Evolutionary conservation across 495 filamentous ascomycete genomes (phyloP), one percentile per base, ranked within the genome.

Genomic region (Amorphotheca resinae): DNA sequence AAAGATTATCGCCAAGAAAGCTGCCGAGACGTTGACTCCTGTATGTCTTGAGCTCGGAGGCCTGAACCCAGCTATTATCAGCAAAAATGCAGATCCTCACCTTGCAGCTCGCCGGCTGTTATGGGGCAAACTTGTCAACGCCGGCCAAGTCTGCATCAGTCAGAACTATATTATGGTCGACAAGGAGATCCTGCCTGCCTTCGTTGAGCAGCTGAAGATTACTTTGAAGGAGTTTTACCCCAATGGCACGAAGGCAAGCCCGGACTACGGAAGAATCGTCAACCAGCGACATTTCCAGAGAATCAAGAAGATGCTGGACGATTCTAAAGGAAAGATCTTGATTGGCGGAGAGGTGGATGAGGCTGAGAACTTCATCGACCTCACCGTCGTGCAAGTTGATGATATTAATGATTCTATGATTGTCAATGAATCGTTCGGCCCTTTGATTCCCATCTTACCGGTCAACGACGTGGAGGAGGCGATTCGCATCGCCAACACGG

Each of bases 131-230:
- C 63, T 73, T 7, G 42, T 79, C 43, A 93, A 93, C 60, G 77
- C 82, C 9, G 91, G 91, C 14, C 91, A 98, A 60, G 66, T 91
- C 41, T 95, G 91, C 61, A 74, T 93, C 25, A 79, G 73, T 5
- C 85, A 94, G 51, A 94, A 95, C 63, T 94, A 95, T 54, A 73
- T 84, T 32, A 66, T 94, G 42, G 72, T 94, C 28, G 85, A 95
- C 53, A 76, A 74, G 49, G 72, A 76, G 4, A 64, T 91, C 9
- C 68, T 88, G 2, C 65, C 73, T 2, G 64, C 69, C 7, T 87
- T 96, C 46, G 65, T 95, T 39, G 68, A 80, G 46, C 73, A 83
- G 51, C 73, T 93, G 58, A 80, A 80, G 58, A 70, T 64, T 30
- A 69, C 77, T 0, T 72, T 84, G 52, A 70, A 74, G 46, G 79